Percentiles rank a stretch among this genome's conserved stretches.
Evolutionary conservation across 176 grass and related monocot genomes (phyloP).

Genomic region (Carex kokanica): DNA sequence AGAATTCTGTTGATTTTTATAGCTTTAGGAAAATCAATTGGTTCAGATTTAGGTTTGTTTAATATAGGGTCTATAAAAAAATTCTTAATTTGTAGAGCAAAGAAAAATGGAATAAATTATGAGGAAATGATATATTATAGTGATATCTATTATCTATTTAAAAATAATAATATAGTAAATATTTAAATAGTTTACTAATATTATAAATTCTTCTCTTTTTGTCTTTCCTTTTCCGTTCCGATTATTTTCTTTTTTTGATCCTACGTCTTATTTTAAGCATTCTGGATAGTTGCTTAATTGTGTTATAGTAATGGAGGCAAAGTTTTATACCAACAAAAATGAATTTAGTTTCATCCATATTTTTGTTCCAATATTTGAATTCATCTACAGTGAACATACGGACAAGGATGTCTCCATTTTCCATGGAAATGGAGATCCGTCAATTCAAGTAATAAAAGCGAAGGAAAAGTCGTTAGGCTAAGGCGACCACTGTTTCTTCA

Average conservation of each 20-base stretch:
- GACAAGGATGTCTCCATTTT: neutral
- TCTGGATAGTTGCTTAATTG: neutral
- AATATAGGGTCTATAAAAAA: neutral
- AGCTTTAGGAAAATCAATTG: neutral
- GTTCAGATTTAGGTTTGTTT: neutral
- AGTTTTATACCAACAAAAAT: neutral
- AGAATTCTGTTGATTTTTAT: neutral
- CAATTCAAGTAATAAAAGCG: neutral
- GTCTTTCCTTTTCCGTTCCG: neutral
- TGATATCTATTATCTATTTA: neutral
- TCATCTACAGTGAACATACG: neutral
- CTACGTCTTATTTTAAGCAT: neutral
- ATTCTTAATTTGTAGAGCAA: neutral
- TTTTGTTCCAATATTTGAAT: neutral
- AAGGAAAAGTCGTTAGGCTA: slow-evolving; percentile 31
- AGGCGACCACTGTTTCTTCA: slow-evolving; percentile 15
- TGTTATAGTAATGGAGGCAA: neutral
- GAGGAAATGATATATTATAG: neutral
- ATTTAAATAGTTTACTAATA: neutral
- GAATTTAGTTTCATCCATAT: neutral
- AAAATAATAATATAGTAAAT: neutral
- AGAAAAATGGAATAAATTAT: neutral
- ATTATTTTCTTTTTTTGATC: neutral
- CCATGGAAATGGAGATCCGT: neutral
- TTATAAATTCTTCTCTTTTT: neutral